phyloP scores from a whole-genome alignment of 805 yeast genomes.

The Lipomyces yamadae region DNA sequence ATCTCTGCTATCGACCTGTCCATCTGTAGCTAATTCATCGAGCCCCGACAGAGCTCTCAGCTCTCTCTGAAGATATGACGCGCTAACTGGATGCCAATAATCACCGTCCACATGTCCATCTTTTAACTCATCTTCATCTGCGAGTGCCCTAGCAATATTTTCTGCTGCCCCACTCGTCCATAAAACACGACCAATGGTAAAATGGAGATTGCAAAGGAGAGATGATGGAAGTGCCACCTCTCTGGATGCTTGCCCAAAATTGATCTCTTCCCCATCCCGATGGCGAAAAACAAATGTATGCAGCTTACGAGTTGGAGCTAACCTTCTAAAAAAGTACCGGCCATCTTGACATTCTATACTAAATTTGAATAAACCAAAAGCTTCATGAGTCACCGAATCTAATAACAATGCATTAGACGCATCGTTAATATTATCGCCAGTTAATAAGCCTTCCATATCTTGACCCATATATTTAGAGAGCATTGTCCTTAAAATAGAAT shows the following conservation, averaged over 20 bases:
- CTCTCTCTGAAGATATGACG: constrained; percentile 4
- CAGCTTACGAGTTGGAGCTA: constrained; percentile 8
- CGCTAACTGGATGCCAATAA: constrained; percentile 8
- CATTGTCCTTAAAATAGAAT: constrained; percentile 4
- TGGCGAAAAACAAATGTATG: constrained; percentile 8
- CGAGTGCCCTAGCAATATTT: constrained; percentile 6
- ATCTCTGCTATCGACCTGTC: background rate
- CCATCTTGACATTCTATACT: constrained; percentile 6
- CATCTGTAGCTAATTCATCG: background rate
- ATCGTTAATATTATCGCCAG: constrained; percentile 4
- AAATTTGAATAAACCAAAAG: constrained; percentile 7
- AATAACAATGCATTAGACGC: constrained; percentile 8
- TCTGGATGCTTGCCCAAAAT: constrained; percentile 3
- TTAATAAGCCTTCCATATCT: constrained; percentile 10
- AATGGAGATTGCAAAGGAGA: constrained; percentile 8
- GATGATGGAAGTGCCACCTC: background rate
- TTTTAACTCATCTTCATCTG: constrained; percentile 5
- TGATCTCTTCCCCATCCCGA: constrained; percentile 7
- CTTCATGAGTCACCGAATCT: constrained; percentile 6
- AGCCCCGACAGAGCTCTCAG: constrained; percentile 3
- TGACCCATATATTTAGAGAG: background rate
- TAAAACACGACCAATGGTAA: constrained; percentile 3
- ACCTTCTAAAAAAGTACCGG: constrained; percentile 6
- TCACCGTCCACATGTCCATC: constrained; percentile 10
- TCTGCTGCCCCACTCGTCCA: constrained; percentile 11